Percentiles rank a stretch among this genome's conserved stretches.
Conservation (phyloP, 257 asterid species). For the Echium plantagineum region DNA sequence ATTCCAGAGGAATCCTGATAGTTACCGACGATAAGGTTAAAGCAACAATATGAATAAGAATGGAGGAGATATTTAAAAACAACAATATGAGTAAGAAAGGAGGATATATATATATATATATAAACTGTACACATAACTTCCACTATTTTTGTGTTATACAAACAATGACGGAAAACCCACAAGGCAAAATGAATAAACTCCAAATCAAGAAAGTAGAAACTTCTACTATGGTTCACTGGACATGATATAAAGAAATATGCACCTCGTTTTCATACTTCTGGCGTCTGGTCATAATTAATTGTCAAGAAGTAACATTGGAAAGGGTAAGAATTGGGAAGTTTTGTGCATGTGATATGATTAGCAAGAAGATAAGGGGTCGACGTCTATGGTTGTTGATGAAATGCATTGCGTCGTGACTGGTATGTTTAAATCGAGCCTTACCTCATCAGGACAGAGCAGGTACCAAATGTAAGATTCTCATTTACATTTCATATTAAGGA, state of each 20-base stretch:
- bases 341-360: no score
- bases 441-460: background rate
- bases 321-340: background rate
- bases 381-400: no score
- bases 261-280: no score
- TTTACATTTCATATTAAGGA: background rate
- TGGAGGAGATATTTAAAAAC: background rate
- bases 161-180: background rate
- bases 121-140: background rate
- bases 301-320: background rate
- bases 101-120: no score
- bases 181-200: background rate
- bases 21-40: background rate
- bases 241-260: no score
- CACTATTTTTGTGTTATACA: background rate
- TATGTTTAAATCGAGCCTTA: background rate
- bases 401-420: no score
- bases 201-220: background rate
- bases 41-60: background rate
- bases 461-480: background rate
- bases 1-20: slow-evolving; percentile 71
- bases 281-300: background rate
- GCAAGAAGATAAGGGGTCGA: no score
- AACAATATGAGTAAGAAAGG: no score
- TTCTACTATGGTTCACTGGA: background rate